These are phyloP conservation scores for Tardiomyces digboiensis DNA, from an alignment of 1,139 yeast species.

Conservation along the genomic window DNA sequence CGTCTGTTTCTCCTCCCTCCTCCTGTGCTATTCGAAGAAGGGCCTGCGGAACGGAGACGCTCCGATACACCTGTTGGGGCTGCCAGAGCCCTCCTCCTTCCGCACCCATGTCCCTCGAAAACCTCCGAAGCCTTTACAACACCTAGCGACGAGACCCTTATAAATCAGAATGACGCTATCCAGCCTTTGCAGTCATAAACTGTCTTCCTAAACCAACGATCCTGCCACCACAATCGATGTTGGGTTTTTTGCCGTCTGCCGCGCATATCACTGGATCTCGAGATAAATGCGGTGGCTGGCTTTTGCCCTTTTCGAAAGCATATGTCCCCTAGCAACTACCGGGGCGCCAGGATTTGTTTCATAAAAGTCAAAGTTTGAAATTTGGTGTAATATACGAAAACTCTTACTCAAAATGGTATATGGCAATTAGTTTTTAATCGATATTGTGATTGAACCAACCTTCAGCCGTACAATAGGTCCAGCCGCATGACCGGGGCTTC, in stretches of 20 bases:
- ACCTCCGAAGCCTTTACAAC: not conserved
- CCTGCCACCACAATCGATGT: conserved; percentile 1
- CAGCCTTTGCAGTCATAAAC: not conserved
- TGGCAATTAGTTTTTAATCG: too few relatives aligned
- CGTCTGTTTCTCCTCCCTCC: not conserved
- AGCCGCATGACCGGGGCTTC: too few relatives aligned
- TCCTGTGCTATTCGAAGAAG: not conserved
- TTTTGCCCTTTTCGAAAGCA: too few relatives aligned
- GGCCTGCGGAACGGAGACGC: not conserved
- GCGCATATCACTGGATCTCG: not conserved
- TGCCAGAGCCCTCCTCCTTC: conserved; percentile 1
- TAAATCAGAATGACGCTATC: not conserved
- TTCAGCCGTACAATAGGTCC: too few relatives aligned
- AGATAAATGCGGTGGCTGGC: not conserved
- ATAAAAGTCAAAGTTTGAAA: too few relatives aligned
- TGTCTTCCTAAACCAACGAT: not conserved
- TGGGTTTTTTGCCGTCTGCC: not conserved
- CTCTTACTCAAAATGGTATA: too few relatives aligned
- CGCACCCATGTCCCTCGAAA: not conserved
- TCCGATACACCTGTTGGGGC: not conserved
- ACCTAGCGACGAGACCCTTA: not conserved
- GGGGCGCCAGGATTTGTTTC: too few relatives aligned
- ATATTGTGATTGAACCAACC: too few relatives aligned
- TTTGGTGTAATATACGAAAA: too few relatives aligned
- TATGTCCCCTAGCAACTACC: too few relatives aligned